phyloP scores from a whole-genome alignment of 2,329 filamentous ascomycete species.

The Calonectria pauciramosa region DNA sequence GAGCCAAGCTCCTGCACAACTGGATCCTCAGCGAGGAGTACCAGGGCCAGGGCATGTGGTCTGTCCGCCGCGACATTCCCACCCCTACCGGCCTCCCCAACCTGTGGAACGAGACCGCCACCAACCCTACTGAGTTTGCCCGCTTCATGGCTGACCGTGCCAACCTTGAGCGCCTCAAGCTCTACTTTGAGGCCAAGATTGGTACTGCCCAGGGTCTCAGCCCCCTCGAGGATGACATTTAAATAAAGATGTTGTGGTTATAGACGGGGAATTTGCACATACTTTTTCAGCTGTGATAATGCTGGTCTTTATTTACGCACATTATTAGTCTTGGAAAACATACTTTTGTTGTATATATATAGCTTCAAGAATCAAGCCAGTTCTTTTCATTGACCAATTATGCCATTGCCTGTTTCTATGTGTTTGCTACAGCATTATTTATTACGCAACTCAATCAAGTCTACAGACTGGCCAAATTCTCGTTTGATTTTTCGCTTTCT shows the following conservation, averaged over 20 bases:
- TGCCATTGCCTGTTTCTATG: not conserved
- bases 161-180: slow-evolving; percentile 56
- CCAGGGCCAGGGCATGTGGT: slow-evolving; percentile 51
- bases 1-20: slow-evolving; percentile 64
- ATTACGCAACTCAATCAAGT: not conserved
- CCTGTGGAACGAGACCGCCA: slow-evolving; percentile 38
- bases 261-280: not conserved
- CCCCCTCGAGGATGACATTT: slow-evolving; percentile 50
- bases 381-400: not conserved
- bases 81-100: slow-evolving; percentile 45
- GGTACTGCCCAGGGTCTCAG: slow-evolving; percentile 58
- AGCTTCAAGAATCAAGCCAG: not conserved
- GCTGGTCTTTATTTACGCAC: not conserved
- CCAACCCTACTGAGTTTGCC: slow-evolving; percentile 54
- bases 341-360: not conserved
- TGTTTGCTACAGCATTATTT: not conserved
- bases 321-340: not conserved
- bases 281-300: not conserved
- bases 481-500: not conserved
- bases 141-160: slow-evolving; percentile 58
- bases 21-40: slow-evolving; percentile 59
- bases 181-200: slow-evolving; percentile 58
- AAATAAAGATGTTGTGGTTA: not conserved
- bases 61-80: slow-evolving; percentile 51
- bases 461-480: not conserved